Evolutionary conservation across 257 asterid genomes (phyloP), one percentile per base, ranked within the genome.

Genomic region (Solanum piurae): DNA sequence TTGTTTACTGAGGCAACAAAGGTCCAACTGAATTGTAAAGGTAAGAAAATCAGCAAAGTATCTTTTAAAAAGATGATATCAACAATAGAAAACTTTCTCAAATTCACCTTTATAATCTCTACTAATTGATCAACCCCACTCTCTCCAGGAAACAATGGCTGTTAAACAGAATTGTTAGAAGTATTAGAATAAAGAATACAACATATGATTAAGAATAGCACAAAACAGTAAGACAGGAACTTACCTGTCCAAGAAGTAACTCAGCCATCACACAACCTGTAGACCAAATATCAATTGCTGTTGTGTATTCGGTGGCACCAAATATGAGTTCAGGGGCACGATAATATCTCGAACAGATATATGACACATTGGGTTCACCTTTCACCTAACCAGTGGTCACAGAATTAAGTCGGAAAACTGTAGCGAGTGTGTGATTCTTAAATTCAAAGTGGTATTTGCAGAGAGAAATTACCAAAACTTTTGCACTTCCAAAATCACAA

Each of bases 291-390:
- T 96, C 99, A 86, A 94, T 95, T 80, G 99, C 98, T 87, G 99
- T 92, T 86, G 99, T 96, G 91, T 96, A 96, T 90, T 96, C 99
- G 86, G 98, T 96, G 90, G 99, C 99, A 89, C 99, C 99, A 86
- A 96, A 96, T 90, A 96, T 95, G 91, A 96, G 99, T 92, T 96
- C 99, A 87, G 99, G 99, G 87, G 99, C 99, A 72, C 99, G 99
- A 89, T 96, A 96, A 90, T 96, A 96, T 94, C 99, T 93, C 52
- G 99, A 96, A 89, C 99, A 96, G 84, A 96, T 96, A 87, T 96
- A 96, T 84, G 99, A 96, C 64, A 96, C 98, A 88, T 96, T 96
- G 84, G 99, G 98, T 88, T 96, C 99, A 88, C 99, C 99, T 93
- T 94, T 95, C 90, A 96, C 99, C 99, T 96, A 92, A 90, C 76